Evolutionary conservation across 768 basidiomycete genomes (phyloP).

Genomic region (Mycena amicta): DNA sequence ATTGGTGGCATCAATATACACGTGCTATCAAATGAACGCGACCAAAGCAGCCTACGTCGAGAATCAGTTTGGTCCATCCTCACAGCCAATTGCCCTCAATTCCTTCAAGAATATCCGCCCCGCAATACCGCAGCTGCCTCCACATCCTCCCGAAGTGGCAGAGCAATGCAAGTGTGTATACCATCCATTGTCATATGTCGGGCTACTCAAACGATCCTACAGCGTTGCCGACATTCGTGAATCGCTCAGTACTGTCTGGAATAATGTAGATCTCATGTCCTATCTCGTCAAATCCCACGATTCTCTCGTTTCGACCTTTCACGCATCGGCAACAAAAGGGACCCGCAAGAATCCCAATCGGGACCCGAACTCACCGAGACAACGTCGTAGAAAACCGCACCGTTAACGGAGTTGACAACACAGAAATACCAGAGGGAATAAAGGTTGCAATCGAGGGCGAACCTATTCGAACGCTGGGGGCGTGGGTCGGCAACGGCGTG

Average conservation of each 20-base stretch:
- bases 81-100: constrained; percentile 51
- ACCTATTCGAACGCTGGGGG: too few relatives aligned
- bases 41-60: constrained; percentile 35
- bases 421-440: too few relatives aligned
- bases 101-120: constrained; percentile 38
- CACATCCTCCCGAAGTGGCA: constrained; percentile 20
- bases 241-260: constrained; percentile 9
- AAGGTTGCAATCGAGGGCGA: too few relatives aligned
- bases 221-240: constrained; percentile 27
- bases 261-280: constrained; percentile 11
- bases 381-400: too few relatives aligned
- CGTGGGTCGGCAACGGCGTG: too few relatives aligned
- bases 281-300: constrained; percentile 20
- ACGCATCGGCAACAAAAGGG: constrained; percentile 29
- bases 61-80: constrained; percentile 66
- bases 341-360: constrained; percentile 34
- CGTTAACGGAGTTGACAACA: too few relatives aligned
- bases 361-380: too few relatives aligned
- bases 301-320: constrained; percentile 5
- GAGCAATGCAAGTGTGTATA: constrained; percentile 38
- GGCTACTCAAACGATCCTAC: not conserved
- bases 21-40: constrained; percentile 18
- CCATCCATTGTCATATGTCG: not conserved
- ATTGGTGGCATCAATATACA: not conserved
- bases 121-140: constrained; percentile 7